Evolutionary conservation across 805 yeast species (phyloP).

Genomic region (Lipomyces sp.): DNA sequence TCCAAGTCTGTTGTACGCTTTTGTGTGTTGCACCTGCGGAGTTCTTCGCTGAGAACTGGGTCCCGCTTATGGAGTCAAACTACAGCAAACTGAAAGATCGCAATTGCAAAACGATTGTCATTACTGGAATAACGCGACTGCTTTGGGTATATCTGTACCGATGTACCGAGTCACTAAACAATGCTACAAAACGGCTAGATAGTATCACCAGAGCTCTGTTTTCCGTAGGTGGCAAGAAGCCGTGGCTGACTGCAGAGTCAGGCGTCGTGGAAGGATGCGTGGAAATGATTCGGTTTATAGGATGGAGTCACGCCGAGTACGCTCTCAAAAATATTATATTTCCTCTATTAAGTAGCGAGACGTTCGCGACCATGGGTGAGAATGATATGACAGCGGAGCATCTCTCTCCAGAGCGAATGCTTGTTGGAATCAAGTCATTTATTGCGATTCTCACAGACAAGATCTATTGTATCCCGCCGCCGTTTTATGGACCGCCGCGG

Average conservation of each 20-base stretch:
- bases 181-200: slow-evolving; percentile 80
- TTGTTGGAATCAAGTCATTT: slow-evolving; percentile 72
- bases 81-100: slow-evolving; percentile 70
- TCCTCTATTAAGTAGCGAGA: slow-evolving; percentile 58
- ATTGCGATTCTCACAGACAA: slow-evolving; percentile 70
- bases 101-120: slow-evolving; percentile 58
- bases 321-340: slow-evolving; percentile 76
- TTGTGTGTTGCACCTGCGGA: slow-evolving; percentile 82
- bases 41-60: slow-evolving; percentile 75
- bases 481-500: slow-evolving; percentile 70
- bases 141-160: slow-evolving; percentile 90
- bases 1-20: slow-evolving; percentile 70
- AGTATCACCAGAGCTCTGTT: slow-evolving; percentile 62
- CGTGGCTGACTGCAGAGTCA: slow-evolving; percentile 74
- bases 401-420: slow-evolving; percentile 69
- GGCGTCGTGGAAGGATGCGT: slow-evolving; percentile 67
- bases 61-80: slow-evolving; percentile 64
- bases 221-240: slow-evolving; percentile 58
- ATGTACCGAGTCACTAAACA: slow-evolving; percentile 84
- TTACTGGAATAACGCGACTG: slow-evolving; percentile 71
- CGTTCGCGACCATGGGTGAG: slow-evolving; percentile 45
- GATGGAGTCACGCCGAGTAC: slow-evolving; percentile 77
- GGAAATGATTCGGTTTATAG: slow-evolving; percentile 75
- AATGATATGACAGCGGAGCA: slow-evolving; percentile 57
- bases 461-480: slow-evolving; percentile 56